Evolutionary conservation across 1,284 basidiomycete species (phyloP), one percentile per base, ranked within the genome.

Genomic region (Termitomyces sp.): DNA sequence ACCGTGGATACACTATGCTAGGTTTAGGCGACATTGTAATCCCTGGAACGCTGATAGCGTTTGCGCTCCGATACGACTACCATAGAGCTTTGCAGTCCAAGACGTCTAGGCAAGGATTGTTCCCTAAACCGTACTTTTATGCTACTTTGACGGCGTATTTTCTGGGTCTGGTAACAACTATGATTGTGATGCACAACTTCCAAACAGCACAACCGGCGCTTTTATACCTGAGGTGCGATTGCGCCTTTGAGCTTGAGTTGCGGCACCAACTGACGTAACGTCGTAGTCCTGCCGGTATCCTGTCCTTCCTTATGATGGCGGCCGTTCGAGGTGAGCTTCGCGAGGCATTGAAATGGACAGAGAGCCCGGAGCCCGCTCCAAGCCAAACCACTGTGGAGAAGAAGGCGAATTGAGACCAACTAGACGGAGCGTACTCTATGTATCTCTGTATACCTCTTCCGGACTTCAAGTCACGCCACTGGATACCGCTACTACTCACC

Each of bases 21-120:
- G 96, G 96, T 5, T 76, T 98, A 3, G 93, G 96, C 28, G 92
- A 94, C 66, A 84, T 96, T 52, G 91, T 96, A 21, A 79, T 94
- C 35, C 92, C 93, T 0, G 94, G 94, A n/a, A 79, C 88, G 53
- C 91, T 98, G 69, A 75, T 97, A 50, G 89, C 93, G 14, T 80
- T 96, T 3, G 91, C 88, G 3, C 78, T 98, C 30, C 87, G 95
- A 43, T 96, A 89, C 69, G 96, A 98, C 71, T 76, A 88, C 58
- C 72, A 75, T 66, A 80, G 73, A 56, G 70, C 74, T 57, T 58
- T 62, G 57, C 58, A 64, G 55, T 56, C 49, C n/a, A 57, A 56
- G 42, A 57, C 46, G 18, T 30, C 51, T 19, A 43, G 33, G 9
- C 50, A 46, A 37, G 13, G 43, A 21, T 50, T 56, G 24, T 91